Evolutionary conservation across 148 eudicot genomes (phyloP).

Genomic region (Spergularia bocconei): DNA sequence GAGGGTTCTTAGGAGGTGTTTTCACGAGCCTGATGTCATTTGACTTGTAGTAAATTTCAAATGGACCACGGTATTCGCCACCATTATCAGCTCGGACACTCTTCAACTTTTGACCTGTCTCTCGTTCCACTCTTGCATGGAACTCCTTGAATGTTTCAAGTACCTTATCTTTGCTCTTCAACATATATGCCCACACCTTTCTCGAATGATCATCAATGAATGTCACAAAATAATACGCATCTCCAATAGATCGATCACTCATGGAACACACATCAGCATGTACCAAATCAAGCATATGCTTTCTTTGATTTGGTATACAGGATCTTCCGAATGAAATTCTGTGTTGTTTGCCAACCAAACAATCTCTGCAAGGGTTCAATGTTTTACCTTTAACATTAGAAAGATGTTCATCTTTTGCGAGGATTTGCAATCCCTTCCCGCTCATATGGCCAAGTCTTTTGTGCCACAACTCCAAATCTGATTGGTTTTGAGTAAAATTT

Average conservation of each 20-base stretch:
- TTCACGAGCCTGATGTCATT: no score
- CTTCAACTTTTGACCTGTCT: neutral
- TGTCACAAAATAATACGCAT: neutral
- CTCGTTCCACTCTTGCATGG: neutral
- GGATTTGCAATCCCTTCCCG: neutral
- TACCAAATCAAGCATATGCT: neutral
- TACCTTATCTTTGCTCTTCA: neutral
- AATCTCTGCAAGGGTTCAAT: neutral
- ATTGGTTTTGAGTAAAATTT: neutral
- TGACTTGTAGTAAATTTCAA: no score
- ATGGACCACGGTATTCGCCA: no score
- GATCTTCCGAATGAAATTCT: neutral
- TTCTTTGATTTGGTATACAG: neutral
- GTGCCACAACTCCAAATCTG: neutral
- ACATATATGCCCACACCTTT: neutral
- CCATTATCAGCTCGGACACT: neutral
- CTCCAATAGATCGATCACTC: neutral
- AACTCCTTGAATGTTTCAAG: neutral
- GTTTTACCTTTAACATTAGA: neutral
- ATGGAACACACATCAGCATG: neutral
- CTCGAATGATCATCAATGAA: neutral
- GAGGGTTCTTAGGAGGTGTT: no score
- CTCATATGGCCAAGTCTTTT: conserved; percentile 6
- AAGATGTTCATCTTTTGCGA: neutral
- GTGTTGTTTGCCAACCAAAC: neutral